Base-by-base conservation (phyloP, 805 yeast genomes). In the Torulaspora franciscae region DNA sequence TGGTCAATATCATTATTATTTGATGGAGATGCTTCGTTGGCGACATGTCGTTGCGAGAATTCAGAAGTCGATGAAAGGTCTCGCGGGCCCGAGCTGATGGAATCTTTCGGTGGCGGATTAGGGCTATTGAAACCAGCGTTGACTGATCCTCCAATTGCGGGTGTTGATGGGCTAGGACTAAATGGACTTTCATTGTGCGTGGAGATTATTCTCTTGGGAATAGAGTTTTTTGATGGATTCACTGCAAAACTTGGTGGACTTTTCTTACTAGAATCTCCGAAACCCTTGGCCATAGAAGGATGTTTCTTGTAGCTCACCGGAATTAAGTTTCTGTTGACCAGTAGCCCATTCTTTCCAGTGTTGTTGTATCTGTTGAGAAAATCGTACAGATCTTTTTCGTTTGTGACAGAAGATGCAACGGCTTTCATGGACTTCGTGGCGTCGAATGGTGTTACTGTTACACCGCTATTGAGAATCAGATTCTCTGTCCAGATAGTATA, bases 401-500 rank as follows among this genome's bases (percentile, higher is more conserved):
- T 84, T 60, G 88, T 93, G 42, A 90, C 79, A 19, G 84, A 74
- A 10, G 83, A 71, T 0, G 96, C 95, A 52, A 86, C 71, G 5
- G 76, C 68, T 57, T 82, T 84, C 85, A 91, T 81, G 4, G 96
- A 82, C 32, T 59, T 59, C 45, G 75, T 75, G 14, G 70, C 57
- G 36, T 76, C 69, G 39, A 91, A 68, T 2, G 98, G 98, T 38
- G 84, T 70, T 4, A 93, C 74, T 48, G 85, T 79, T 32, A 89
- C 84, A 23, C 97, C 98, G 14, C 85, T 75, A 58, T 90, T 89
- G 68, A 93, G 76, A 13, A 86, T 75, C 45, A 85, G 73, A 15
- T 87, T 85, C 66, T 91, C 98, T 42, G 81, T 78, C 74, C 87
- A 84, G 25, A 91, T 85, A 3, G 97, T 83, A 64, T 83, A 91